These are phyloP conservation scores for Sindora glabra DNA, from an alignment of 306 rosid species.

Conservation along the genomic window DNA sequence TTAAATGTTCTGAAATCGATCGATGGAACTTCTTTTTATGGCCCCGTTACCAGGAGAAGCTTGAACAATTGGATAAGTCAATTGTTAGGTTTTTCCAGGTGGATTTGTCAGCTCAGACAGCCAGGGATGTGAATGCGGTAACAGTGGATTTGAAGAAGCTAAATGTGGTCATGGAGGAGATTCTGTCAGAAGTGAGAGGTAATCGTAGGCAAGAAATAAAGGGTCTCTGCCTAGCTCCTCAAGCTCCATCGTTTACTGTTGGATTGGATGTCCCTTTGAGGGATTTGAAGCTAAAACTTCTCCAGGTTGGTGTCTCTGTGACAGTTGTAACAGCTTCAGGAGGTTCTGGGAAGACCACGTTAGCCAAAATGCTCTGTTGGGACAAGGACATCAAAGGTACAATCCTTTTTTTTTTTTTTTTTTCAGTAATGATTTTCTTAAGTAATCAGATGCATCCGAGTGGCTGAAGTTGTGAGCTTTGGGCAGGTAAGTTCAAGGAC, in stretches of 20 bases:
- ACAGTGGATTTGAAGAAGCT: neutral
- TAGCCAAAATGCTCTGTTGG: constrained; percentile 37
- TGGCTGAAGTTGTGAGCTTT: constrained; percentile 9
- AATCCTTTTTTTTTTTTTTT: neutral
- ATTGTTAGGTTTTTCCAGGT: constrained; percentile 16
- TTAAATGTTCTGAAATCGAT: constrained; percentile 13
- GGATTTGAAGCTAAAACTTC: constrained; percentile 39
- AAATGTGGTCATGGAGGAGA: too few relatives aligned
- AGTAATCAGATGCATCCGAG: too few relatives aligned
- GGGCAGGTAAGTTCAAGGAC: constrained; percentile 34
- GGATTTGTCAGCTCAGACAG: constrained; percentile 9
- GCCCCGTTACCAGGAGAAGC: constrained; percentile 21
- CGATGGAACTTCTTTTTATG: constrained; percentile 24
- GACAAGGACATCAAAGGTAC: constrained; percentile 39
- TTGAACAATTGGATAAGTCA: constrained; percentile 15
- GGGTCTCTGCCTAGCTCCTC: constrained; percentile 28
- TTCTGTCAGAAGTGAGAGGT: too few relatives aligned
- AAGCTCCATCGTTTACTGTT: constrained; percentile 19
- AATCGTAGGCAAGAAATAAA: neutral
- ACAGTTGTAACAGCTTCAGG: constrained; percentile 35
- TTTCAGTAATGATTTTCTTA: too few relatives aligned
- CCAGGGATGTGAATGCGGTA: neutral
- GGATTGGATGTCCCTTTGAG: constrained; percentile 40
- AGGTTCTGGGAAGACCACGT: constrained; percentile 52
- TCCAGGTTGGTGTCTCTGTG: constrained; percentile 13